Conservation (phyloP, 2,329 filamentous ascomycete species). For the Fusarium euwallaceae region DNA sequence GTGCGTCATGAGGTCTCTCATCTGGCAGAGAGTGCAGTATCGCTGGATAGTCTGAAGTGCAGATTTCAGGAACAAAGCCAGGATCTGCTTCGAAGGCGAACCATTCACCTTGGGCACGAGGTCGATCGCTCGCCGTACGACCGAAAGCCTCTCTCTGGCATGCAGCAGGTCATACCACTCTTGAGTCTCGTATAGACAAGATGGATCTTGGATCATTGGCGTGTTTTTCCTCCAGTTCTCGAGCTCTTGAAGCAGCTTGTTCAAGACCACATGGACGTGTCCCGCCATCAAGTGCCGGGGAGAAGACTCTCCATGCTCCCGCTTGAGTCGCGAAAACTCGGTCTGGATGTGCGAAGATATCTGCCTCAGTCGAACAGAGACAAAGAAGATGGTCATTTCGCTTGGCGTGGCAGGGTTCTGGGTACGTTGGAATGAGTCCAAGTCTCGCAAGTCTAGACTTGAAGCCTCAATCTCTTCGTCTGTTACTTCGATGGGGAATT, state of each 20-base stretch:
- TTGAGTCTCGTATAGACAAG: slow-evolving; percentile 57
- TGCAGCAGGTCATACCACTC: slow-evolving; percentile 60
- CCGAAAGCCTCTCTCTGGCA: slow-evolving; percentile 55
- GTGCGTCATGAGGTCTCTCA: slow-evolving; percentile 53
- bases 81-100: slow-evolving; percentile 49
- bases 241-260: slow-evolving; percentile 51
- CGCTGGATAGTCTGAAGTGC: slow-evolving; percentile 54
- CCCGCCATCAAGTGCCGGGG: slow-evolving; percentile 28
- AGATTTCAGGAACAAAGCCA: slow-evolving; percentile 51
- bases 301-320: background rate
- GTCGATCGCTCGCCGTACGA: slow-evolving; percentile 58
- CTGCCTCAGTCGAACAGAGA: slow-evolving; percentile 53
- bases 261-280: slow-evolving; percentile 44
- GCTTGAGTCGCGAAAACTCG: slow-evolving; percentile 40
- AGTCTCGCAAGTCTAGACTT: background rate
- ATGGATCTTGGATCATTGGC: slow-evolving; percentile 50
- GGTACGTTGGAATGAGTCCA: background rate
- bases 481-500: slow-evolving; percentile 25
- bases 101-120: slow-evolving; percentile 52
- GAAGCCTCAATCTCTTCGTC: slow-evolving; percentile 34
- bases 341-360: slow-evolving; percentile 57
- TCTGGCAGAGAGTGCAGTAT: slow-evolving; percentile 54
- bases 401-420: slow-evolving; percentile 5
- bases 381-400: slow-evolving; percentile 51
- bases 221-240: slow-evolving; percentile 52